phyloP scores from a whole-genome alignment of 164 flowering plant species.

The Chloranthus sessilifolius region DNA sequence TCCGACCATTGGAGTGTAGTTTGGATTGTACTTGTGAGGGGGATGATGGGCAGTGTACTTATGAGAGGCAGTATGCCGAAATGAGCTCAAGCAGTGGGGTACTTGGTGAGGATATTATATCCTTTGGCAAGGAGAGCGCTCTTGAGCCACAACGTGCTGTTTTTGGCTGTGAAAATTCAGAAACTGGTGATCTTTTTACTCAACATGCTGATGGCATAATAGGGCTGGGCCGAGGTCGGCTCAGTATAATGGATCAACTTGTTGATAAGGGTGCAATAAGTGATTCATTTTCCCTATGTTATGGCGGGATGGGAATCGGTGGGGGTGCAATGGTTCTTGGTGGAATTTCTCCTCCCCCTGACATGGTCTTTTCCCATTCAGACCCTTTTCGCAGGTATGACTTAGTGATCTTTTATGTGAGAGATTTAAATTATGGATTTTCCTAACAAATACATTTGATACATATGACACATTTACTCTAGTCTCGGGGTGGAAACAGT shows the following conservation, averaged over 20 bases:
- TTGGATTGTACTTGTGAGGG: conserved; percentile 77
- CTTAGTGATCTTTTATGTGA: conserved; percentile 18
- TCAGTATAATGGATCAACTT: conserved; percentile 93
- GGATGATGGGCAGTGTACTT: conserved; percentile 53
- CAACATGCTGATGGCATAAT: conserved; percentile 99
- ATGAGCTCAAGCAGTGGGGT: conserved; percentile 98
- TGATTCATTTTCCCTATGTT: conserved; percentile 94
- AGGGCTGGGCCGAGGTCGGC: conserved; percentile 92
- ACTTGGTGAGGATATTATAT: conserved; percentile 78
- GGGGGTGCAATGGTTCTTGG: conserved; percentile 99
- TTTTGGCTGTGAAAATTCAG: conserved; percentile 93
- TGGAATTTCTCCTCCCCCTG: conserved; percentile 62
- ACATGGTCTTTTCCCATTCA: conserved; percentile 75
- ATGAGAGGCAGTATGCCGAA: conserved; percentile 94
- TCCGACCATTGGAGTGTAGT: conserved; percentile 74
- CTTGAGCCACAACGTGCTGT: conserved; percentile 85
- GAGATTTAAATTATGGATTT: conserved; percentile 16
- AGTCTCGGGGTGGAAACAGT: conserved; percentile 98
- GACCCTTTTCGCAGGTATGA: conserved; percentile 86
- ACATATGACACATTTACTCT: conserved; percentile 95
- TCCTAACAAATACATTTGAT: conserved; percentile 41
- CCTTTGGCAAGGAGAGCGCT: conserved; percentile 82
- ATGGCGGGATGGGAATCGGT: conserved; percentile 96
- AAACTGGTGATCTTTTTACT: conserved; percentile 92
- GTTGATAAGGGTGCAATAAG: conserved; percentile 75